Evolutionary conservation across 768 basidiomycete genomes (phyloP), one percentile per base, ranked within the genome.

Genomic region (Pleurotus citrinopileatus): DNA sequence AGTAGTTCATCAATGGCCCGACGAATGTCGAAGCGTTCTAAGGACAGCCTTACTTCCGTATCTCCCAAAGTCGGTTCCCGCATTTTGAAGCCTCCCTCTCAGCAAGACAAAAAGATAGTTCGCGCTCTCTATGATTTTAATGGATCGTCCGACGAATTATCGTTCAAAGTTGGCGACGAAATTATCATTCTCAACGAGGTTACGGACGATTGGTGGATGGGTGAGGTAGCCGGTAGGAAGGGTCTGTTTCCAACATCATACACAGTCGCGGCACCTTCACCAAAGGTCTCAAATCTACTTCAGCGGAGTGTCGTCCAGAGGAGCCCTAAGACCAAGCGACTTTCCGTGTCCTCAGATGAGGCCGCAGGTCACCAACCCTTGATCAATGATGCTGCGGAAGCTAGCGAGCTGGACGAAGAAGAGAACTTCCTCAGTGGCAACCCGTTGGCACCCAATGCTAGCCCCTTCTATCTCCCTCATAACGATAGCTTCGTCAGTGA

Each of bases 141-240:
- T 0, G 89, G 84, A 2, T 84, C 84, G 2, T 71, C 81, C 1
- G 93, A 94, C 59, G 94, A 96, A 66, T 73, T 97, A 32, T 78
- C 78, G 38, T 87, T 96, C 71, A 78, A 72, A 54, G 72, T 76
- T 3, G 94, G 92, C 0, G 86, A 87, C 36, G 82, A 91, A 59
- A 87, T 97, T 54, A 67, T 77, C 12, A 84, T 94, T 25, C 60
- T 91, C 25, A 84, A 83, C 28, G 91, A 95, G 65, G 89, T 94
- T 0, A 73, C 92, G 28, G 89, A 91, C 57, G 92, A 84, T 56
- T 95, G 94, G 94, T 95, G 91, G 89, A 81, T 93, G 73, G 94
- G 93, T 5, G 84, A 89, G 64, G 65, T 83, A 28, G 70, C 79
- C 53, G 91, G 89, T 1, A 75, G 75, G 57, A 83, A 78, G 48